Base-by-base conservation (phyloP, 345 rosid species). In the Rhodamnia argentea region DNA sequence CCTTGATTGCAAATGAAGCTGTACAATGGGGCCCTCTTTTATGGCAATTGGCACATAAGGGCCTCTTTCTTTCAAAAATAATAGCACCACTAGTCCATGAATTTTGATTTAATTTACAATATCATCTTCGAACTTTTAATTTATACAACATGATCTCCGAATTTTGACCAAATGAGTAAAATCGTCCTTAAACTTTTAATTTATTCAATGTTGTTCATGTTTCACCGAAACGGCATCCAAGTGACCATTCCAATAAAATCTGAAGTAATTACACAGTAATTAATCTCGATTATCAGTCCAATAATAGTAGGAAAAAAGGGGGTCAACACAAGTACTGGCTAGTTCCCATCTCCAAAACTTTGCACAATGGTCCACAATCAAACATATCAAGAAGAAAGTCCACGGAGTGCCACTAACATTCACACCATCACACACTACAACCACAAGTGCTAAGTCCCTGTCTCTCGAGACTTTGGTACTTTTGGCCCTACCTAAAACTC, bases 11-110 rank as follows among this genome's bases (percentile, higher is more conserved):
- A 29, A 62, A 18, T 29, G 42, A 29, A 62, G 75, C 42, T 62
- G 75, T 29, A 62, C 42, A 29, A 62, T 62, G 2, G 12, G 42
- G 29, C 22, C 15, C 75, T 14, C 22, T 62, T 20, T 18, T 10
- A 13, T 13, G 64, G 32, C 10, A 13, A 10, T 60, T 52, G 6
- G 37, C 6, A 60, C 42, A 64, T 10, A 7, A 12, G 2, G 12
- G 6, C 5, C 76, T 64, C 13, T 64, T 32, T 64, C 23, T 64
- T 32, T 64, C 3, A 4, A 64, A 16, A 23, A 64, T 4, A 64
- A 64, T 9, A 3, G 1, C 0, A 14, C 6, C 2, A 32, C 32
- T 32, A 1, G 0, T 8, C 24, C 1, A 5, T 70, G 7, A 70
- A 70, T 9, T 70, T 52, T 52, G 55, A 13, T 13, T 4, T 16